phyloP scores from a whole-genome alignment of 441 rosid species.

The Theobroma grandiflorum region DNA sequence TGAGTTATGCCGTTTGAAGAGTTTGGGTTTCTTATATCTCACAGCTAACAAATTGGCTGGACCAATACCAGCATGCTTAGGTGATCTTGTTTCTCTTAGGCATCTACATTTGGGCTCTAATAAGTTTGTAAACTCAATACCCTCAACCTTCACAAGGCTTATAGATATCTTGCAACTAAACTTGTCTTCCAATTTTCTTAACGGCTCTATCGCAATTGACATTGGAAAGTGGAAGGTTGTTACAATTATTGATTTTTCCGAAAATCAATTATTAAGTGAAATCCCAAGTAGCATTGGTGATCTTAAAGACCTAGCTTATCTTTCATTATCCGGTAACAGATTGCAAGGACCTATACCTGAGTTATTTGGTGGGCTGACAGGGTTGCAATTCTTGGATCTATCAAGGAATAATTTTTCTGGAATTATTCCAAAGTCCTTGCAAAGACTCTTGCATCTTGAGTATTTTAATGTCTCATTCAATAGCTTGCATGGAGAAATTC shows the following conservation, averaged over 20 bases:
- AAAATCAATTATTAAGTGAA: slow-evolving; percentile 29
- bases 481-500: slow-evolving; percentile 37
- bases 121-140: neutral
- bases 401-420: slow-evolving; percentile 36
- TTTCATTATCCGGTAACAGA: slow-evolving; percentile 24
- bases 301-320: neutral
- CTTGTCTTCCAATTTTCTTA: neutral
- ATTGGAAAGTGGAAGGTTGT: slow-evolving; percentile 16
- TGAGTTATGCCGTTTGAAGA: neutral
- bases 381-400: slow-evolving; percentile 33
- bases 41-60: neutral
- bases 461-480: no score
- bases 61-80: neutral
- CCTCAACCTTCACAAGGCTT: neutral
- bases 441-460: no score
- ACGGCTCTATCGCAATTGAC: neutral
- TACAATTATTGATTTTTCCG: slow-evolving; percentile 18
- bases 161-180: neutral
- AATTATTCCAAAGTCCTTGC: no score
- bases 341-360: slow-evolving; percentile 27
- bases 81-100: neutral
- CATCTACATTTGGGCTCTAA: no score
- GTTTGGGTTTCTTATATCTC: neutral
- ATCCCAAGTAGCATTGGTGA: slow-evolving; percentile 21
- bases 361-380: slow-evolving; percentile 18